Evolutionary conservation across 768 basidiomycete species (phyloP), one percentile per base, ranked within the genome.

Genomic region (Sutorius australiensis): DNA sequence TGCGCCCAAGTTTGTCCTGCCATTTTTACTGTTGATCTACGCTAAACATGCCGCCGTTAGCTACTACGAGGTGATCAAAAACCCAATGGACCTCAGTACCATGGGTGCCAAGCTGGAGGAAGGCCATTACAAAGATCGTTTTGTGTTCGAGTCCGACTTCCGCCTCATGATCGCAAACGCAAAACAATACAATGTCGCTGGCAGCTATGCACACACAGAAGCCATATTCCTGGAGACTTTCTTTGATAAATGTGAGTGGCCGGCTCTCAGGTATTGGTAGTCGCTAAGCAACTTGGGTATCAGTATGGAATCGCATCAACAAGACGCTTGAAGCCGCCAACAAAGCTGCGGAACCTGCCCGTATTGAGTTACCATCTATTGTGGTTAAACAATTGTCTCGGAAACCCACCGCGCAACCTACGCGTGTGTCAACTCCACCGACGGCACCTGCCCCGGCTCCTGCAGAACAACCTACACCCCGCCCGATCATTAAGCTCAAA

Each of bases 71-170:
- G 73, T 94, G 53, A 86, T 99, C 68, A 89, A 89, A 69, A 78
- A 87, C 11, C 95, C 97, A 1, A 98, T 99, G 92, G 97, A 99
- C 65, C 76, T 98, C 16, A 85, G 86, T 47, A 93, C 94, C 0
- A 89, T 95, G 77, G 75, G 79, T 27, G 87, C 87, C 34, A 98
- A 95, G 67, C 73, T 98, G 11, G 86, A 89, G 61, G 84, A 81
- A 51, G 93, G 94, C 6, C 80, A 87, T 71, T 98, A 98, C 73
- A 80, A 83, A 55, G 84, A 89, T 61, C 84, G 93, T 10, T 83
- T 86, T 61, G 86, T 79, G 13, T 95, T 98, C 67, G 85, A 86
- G 57, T 75, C 80, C 27, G 97, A 99, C 68, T 88, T 98, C 69
- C 82, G 79, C 52, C 80, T 95, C 48, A 92, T 98, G 84, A 80